Evolutionary conservation across 768 basidiomycete species (phyloP), one percentile per base, ranked within the genome.

Genomic region (Tremella yokohamensis): DNA sequence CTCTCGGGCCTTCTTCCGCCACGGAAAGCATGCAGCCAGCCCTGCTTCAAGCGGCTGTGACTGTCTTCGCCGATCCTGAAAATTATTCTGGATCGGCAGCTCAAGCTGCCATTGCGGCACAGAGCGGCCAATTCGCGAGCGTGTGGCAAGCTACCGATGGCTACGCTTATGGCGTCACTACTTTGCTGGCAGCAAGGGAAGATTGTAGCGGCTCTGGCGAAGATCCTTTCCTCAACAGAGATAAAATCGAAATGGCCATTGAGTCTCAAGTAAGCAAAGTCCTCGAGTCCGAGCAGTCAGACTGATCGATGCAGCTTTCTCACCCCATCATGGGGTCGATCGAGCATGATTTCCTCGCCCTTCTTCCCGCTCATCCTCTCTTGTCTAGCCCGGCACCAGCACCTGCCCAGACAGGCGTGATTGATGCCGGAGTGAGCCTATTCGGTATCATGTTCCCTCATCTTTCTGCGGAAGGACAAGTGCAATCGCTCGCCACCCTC

Each of bases 111-210:
- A 72, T 71, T 24, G 71, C 72, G 18, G 94, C 97, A 62, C 87
- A 88, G 0, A 86, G 89, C 0, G 93, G 92, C 0, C 80, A 83
- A 0, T 93, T 96, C 75, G 85, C 84, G 2, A 84, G 83, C 13
- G 82, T 99, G 12, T 98, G 94, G 94, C 84, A 87, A 56, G 83
- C 84, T 55, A 80, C 82, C 1, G 94, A 98, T 74, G 89, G 90
- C 4, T 94, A 91, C 77, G 93, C 85, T 0, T 92, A 90, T 76
- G 94, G 94, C 0, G 85, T 96, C 1, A 89, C 90, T 2, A 87
- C 82, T 42, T 78, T 85, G 22, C 52, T 64, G 39, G 63, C 47
- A 19, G 66, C 64, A 49, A 52, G 71, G 18, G 70, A 66, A 25
- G 66, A 68, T 38, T 65, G 62, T 18, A 64, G 51, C 0, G 60